These are phyloP conservation scores for Mycena metata DNA, from an alignment of 768 basidiomycete genomes.

Conservation along the genomic window DNA sequence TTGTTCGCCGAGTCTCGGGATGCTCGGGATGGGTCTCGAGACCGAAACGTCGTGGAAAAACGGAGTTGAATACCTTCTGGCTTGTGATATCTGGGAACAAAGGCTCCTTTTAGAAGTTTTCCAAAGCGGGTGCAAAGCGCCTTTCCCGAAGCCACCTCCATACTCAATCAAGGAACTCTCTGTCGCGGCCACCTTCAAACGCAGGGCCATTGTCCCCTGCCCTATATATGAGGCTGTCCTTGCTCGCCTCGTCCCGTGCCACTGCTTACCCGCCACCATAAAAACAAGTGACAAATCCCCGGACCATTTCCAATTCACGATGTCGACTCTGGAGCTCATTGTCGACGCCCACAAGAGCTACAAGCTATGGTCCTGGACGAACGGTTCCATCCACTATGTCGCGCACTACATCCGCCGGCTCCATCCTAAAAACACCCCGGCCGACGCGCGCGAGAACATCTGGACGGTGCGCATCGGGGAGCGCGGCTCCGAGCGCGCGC, in stretches of 20 bases:
- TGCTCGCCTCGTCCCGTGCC: background rate
- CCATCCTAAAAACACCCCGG: too few relatives aligned
- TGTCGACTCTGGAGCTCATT: constrained; percentile 38
- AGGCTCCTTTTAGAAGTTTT: background rate
- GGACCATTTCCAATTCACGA: background rate
- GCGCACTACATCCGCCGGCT: constrained; percentile 34
- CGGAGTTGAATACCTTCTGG: too few relatives aligned
- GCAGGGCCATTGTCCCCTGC: background rate
- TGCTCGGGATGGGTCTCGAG: too few relatives aligned
- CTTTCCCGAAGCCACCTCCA: background rate
- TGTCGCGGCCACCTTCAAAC: background rate
- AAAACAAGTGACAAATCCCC: constrained; percentile 2
- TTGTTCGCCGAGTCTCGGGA: too few relatives aligned
- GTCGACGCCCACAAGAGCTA: constrained; percentile 25
- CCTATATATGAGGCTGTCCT: constrained; percentile 4
- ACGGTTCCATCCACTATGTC: constrained; percentile 31
- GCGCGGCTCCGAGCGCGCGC: constrained; percentile 12
- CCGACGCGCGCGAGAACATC: background rate
- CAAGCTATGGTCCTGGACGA: constrained; percentile 40
- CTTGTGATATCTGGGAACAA: too few relatives aligned
- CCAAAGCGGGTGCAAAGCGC: constrained; percentile 1
- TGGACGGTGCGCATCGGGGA: constrained; percentile 37
- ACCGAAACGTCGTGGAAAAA: too few relatives aligned
- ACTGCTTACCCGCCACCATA: background rate
- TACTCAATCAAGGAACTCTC: constrained; percentile 2